Evolutionary conservation across 805 yeast genomes (phyloP), one percentile per base, ranked within the genome.

Genomic region (Lachancea fermentati): DNA sequence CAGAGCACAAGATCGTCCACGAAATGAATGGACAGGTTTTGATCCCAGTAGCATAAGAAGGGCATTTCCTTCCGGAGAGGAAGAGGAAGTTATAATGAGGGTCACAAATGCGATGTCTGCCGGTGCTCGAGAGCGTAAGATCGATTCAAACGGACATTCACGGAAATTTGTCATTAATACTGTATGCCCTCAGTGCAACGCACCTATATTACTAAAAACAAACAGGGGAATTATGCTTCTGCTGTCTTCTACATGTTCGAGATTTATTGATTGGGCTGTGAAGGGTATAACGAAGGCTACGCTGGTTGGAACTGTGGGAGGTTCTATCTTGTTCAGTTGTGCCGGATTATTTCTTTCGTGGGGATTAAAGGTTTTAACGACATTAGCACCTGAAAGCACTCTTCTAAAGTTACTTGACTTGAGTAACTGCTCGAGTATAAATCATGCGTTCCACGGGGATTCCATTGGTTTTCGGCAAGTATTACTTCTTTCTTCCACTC

Each of bases 171-270:
- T 40, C 17, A 40, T 40, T 16, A 40, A 49, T 67, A 8, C 55
- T 4, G 37, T 34, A 12, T 62, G 66, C 37, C 66, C 66, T 5
- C 66, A 60, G 36, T 62, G 66, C 44, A 48, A 49, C 36, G 31
- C 51, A 2, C 45, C 46, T 8, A 54, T 62, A 11, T 36, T 43
- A 15, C 43, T 60, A 7, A 43, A 32, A 22, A 40, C 39, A 4
- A 34, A 42, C 33, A 22, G 44, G 5, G 31, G 24, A 14, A 44
- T 18, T 41, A 54, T 9, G 7, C 26, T 33, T 14, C 30, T 33
- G 35, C 3, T 43, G 42, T 36, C 57, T 45, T 26, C 49, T 45
- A 12, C 43, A 46, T 33, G 44, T 41, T 14, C 40, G 32, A 26
- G 32, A 16, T 6, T 39, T 35, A 24, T 18, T 4, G 24, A 39